Conservation (phyloP, 2,329 filamentous ascomycete genomes). For the Paraphoma chrysanthemicola region DNA sequence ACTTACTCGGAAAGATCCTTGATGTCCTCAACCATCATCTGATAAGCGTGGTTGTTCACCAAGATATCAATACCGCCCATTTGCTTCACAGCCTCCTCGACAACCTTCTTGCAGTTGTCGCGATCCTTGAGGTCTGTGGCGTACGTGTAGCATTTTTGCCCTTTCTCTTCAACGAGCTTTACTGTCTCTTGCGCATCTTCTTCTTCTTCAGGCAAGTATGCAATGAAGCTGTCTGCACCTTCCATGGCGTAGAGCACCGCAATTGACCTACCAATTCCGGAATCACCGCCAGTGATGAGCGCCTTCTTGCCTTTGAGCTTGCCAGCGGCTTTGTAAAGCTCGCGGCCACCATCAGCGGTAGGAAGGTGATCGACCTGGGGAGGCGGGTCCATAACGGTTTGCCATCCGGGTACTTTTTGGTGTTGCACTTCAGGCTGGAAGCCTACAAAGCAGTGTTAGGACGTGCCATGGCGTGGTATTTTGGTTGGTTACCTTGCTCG, state of each 20-base stretch:
- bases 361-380: conserved; percentile 72
- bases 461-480: not conserved
- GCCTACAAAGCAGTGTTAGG: conserved; percentile 37
- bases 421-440: conserved; percentile 58
- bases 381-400: conserved; percentile 63
- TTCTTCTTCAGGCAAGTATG: conserved; percentile 78
- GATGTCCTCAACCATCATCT: conserved; percentile 77
- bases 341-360: conserved; percentile 69
- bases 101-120: conserved; percentile 72
- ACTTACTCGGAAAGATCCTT: conserved; percentile 71
- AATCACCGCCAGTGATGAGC: conserved; percentile 82
- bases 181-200: conserved; percentile 78
- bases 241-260: conserved; percentile 83
- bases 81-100: conserved; percentile 69
- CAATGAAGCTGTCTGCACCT: conserved; percentile 75
- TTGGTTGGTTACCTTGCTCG: conserved; percentile 37
- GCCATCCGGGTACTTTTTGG: conserved; percentile 60
- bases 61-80: conserved; percentile 77
- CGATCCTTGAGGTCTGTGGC: conserved; percentile 69
- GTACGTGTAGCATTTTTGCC: conserved; percentile 69
- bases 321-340: conserved; percentile 75
- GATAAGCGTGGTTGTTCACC: conserved; percentile 75
- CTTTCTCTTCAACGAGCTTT: conserved; percentile 70
- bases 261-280: conserved; percentile 77
- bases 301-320: conserved; percentile 79